phyloP scores from a whole-genome alignment of 441 rosid genomes.

The Erodium moschatum region DNA sequence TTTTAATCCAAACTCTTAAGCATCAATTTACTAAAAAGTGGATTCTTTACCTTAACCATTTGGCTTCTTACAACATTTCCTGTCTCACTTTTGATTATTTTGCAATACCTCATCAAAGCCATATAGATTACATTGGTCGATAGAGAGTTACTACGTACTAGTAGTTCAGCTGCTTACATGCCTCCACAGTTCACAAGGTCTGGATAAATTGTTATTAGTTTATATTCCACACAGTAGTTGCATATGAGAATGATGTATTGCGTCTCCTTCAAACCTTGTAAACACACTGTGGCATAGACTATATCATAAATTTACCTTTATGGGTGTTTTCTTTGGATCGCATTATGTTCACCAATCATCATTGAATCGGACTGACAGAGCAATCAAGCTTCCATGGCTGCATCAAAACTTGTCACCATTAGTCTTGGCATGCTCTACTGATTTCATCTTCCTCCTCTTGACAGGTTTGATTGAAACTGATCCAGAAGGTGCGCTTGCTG shows the following conservation, averaged over 20 bases:
- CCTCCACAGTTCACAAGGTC: background rate
- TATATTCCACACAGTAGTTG: background rate
- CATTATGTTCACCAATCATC: background rate
- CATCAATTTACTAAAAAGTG: background rate
- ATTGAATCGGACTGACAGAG: background rate
- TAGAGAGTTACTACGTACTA: background rate
- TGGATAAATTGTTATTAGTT: background rate
- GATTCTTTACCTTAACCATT: background rate
- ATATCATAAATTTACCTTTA: background rate
- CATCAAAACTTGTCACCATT: background rate
- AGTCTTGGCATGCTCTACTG: constrained; percentile 7
- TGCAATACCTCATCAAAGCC: background rate
- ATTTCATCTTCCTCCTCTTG: constrained; percentile 5
- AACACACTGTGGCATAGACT: too few species aligned
- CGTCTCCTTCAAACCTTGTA: too few species aligned
- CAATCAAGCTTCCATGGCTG: background rate
- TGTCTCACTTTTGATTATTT: background rate
- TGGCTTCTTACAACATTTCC: background rate
- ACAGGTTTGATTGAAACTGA: constrained; percentile 86
- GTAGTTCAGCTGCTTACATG: background rate
- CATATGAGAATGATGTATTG: too few species aligned
- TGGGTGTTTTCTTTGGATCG: background rate
- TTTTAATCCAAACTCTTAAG: background rate
- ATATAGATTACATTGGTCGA: background rate
- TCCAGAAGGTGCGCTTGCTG: constrained; percentile 85